Conservation (phyloP, 768 basidiomycete genomes). For the Pluteus cervinus region DNA sequence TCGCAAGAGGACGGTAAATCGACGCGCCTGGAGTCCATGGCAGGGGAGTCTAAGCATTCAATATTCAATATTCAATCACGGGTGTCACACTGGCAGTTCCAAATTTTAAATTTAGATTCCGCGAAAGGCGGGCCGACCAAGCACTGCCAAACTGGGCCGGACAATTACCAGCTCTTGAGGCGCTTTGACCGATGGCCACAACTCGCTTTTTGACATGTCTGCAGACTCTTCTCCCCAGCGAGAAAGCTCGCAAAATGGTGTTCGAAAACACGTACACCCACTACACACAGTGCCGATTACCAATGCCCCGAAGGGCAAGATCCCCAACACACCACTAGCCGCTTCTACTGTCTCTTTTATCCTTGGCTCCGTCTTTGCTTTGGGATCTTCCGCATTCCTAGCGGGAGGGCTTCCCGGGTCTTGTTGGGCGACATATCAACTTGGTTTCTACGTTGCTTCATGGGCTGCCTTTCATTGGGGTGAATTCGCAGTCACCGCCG, state of each 20-base stretch:
- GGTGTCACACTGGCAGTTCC: too few relatives aligned
- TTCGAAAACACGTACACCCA: slow-evolving; percentile 21
- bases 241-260: slow-evolving; percentile 14
- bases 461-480: slow-evolving; percentile 91
- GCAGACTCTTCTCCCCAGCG: slow-evolving; percentile 42
- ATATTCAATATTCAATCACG: too few relatives aligned
- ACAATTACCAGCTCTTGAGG: too few relatives aligned
- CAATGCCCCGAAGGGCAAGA: slow-evolving; percentile 40
- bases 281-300: slow-evolving; percentile 51
- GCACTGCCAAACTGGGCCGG: too few relatives aligned
- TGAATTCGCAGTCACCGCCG: slow-evolving; percentile 93
- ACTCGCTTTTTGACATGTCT: too few relatives aligned
- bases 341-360: slow-evolving; percentile 75
- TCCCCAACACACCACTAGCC: slow-evolving; percentile 88
- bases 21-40: too few relatives aligned
- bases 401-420: slow-evolving; percentile 34
- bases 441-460: slow-evolving; percentile 78
- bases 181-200: too few relatives aligned
- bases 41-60: too few relatives aligned
- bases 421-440: slow-evolving; percentile 68
- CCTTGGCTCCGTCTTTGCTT: slow-evolving; percentile 67
- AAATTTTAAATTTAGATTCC: too few relatives aligned
- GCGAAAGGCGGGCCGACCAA: too few relatives aligned
- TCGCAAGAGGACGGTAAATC: too few relatives aligned
- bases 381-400: slow-evolving; percentile 48